phyloP scores from a whole-genome alignment of 202 grass and related monocot genomes.

The Musa balbisiana region DNA sequence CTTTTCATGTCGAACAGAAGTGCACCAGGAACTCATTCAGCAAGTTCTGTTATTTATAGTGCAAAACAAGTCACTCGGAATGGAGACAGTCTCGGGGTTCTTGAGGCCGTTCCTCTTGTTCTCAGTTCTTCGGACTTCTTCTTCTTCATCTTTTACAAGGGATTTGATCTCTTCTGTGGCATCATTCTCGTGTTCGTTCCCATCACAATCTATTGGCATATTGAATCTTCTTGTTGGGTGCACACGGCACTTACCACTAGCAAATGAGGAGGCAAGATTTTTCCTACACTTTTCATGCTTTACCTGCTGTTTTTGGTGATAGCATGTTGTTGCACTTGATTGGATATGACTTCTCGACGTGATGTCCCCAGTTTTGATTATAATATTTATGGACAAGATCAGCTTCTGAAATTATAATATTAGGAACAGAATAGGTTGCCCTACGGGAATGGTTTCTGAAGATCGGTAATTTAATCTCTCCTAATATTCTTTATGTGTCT shows the following conservation, averaged over 20 bases:
- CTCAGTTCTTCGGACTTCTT: slow-evolving; percentile 49
- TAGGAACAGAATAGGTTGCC: no score
- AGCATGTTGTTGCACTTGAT: not conserved
- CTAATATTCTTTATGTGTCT: not conserved
- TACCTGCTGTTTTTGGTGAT: slow-evolving; percentile 3
- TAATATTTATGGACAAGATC: no score
- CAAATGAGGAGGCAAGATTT: slow-evolving; percentile 46
- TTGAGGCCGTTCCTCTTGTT: slow-evolving; percentile 71
- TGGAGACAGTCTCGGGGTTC: slow-evolving; percentile 37
- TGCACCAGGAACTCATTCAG: slow-evolving; percentile 47
- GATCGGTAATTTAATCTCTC: not conserved
- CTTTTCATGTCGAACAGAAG: slow-evolving; percentile 35
- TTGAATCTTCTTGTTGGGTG: slow-evolving; percentile 61
- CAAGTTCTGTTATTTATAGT: slow-evolving; percentile 60
- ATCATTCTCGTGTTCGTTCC: slow-evolving; percentile 29
- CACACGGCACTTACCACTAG: slow-evolving; percentile 52
- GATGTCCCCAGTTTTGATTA: no score
- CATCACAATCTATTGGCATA: slow-evolving; percentile 30
- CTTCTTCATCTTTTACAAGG: slow-evolving; percentile 28
- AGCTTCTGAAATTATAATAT: no score
- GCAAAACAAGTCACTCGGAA: slow-evolving; percentile 26
- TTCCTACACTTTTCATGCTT: slow-evolving; percentile 7
- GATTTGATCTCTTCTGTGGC: slow-evolving; percentile 67
- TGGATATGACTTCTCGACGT: not conserved
- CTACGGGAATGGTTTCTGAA: no score